A percentile compares a stretch with the other conserved stretches of the same genome.
Evolutionary conservation across 352 stramenopile genomes (phyloP).

Genomic region (Pythium sp.): DNA sequence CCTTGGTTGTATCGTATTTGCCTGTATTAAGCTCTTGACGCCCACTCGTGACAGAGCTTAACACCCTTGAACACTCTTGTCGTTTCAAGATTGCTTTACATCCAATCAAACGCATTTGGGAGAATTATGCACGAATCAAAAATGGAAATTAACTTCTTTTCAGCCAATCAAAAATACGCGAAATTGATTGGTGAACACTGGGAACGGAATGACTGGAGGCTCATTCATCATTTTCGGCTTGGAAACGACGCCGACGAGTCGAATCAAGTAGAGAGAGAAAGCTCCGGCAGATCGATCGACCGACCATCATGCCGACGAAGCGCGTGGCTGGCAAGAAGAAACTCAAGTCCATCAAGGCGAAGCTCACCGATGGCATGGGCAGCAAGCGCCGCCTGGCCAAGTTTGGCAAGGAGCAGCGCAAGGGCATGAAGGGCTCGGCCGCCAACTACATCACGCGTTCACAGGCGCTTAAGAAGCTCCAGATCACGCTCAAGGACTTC

Average conservation of each 20-base stretch:
- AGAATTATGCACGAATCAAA: neutral
- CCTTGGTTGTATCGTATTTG: neutral
- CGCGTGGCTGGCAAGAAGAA: constrained; percentile 90
- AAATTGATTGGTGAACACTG: constrained; percentile 35
- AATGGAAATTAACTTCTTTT: constrained; percentile 8
- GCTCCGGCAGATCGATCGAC: neutral
- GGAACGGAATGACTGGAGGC: constrained; percentile 21
- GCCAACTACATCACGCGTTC: constrained; percentile 96
- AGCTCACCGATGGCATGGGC: constrained; percentile 82
- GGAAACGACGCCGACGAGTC: constrained; percentile 13
- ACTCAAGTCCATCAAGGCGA: constrained; percentile 89
- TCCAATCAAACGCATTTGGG: constrained; percentile 10
- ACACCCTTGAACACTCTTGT: constrained; percentile 12
- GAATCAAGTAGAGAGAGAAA: neutral
- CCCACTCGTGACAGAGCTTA: neutral
- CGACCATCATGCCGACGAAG: constrained; percentile 74
- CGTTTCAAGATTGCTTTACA: constrained; percentile 30
- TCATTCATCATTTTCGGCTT: constrained; percentile 17
- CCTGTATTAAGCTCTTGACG: neutral
- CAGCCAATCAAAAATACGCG: constrained; percentile 18
- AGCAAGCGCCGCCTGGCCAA: constrained; percentile 78
- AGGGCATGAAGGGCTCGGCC: constrained; percentile 72
- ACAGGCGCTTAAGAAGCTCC: constrained; percentile 93
- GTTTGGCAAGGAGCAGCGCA: constrained; percentile 85
- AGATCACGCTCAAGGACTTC: constrained; percentile 99